Conservation (phyloP, 140 eudicot species). For the Flaveria floridana region DNA sequence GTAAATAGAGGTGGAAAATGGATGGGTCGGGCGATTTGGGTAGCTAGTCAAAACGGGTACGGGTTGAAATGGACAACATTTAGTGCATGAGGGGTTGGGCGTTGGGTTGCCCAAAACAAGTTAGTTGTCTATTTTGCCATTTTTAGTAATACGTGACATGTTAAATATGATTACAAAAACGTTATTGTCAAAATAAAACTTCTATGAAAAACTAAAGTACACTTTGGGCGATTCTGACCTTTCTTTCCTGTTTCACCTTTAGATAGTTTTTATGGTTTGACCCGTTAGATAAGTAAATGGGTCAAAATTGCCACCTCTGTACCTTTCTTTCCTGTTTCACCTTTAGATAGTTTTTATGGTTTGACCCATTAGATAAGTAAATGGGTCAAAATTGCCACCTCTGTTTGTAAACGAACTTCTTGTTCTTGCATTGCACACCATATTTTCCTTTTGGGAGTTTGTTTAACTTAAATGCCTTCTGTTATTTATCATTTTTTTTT, state of each 20-base stretch:
- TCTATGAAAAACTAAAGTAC: not conserved
- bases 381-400: not conserved
- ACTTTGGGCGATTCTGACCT: not conserved
- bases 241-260: not conserved
- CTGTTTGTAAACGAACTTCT: not conserved
- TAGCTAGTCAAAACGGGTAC: not conserved
- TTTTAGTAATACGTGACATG: not conserved
- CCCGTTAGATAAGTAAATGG: slow-evolving; percentile 12
- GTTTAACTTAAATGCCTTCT: not conserved
- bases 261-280: not conserved
- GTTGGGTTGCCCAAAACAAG: not conserved
- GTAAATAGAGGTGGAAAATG: slow-evolving; percentile 4
- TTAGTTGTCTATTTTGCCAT: not conserved
- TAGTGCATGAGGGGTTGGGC: not conserved
- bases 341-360: not conserved
- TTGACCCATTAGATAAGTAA: slow-evolving; percentile 7
- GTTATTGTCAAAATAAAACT: not conserved
- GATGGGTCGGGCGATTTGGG: not conserved
- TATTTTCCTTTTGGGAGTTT: not conserved
- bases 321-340: not conserved
- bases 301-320: not conserved
- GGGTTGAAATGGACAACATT: not conserved
- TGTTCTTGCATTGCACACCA: not conserved
- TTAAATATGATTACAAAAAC: not conserved
- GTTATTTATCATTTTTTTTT: slow-evolving; percentile 12